Evolutionary conservation across 2,329 filamentous ascomycete genomes (phyloP), one percentile per base, ranked within the genome.

Genomic region (Monilinia laxa): DNA sequence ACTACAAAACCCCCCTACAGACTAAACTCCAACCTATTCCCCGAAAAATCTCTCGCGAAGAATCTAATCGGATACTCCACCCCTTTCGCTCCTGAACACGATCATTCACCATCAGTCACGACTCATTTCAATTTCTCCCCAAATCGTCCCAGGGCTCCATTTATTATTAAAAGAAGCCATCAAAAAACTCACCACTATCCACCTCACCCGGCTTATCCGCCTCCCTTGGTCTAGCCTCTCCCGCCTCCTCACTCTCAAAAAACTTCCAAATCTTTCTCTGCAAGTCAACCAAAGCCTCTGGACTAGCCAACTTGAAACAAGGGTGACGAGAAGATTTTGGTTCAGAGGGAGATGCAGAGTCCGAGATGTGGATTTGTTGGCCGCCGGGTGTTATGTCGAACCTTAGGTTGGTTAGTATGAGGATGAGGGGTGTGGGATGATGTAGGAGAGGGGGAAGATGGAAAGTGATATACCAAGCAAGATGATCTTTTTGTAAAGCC

Each of bases 41-140:
- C 83, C 0, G 82, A 82, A 76, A 80, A 86, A 70, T 86, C 83
- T 67, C 84, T 80, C 0, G 84, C 85, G 74, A 89, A 89, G 75
- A 89, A 89, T 18, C 87, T 79, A 47, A 77, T 79, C 0, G 86
- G 86, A 71, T 87, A 88, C 74, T 88, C 86, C 1, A 82, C 81
- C 0, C 84, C 85, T 71, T 84, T 78, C 16, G 35, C 76, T 3
- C 84, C 81, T 82, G 63, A 53, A 40, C 25, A 66, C n/a, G 14
- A 14, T 4, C 45, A 14, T 16, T 51, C 28, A 51, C 1, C 1
- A 60, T 38, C 12, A 18, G 12, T 18, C 20, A 51, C 31, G 4
- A 35, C 31, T 35, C 31, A 35, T 35, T 6, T 35, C 7, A 35
- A 35, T 0, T 35, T 38, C 10, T n/a, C 23, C 23, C 11, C 45